Conservation (phyloP, 2,329 filamentous ascomycete species). For the Fusarium nisikadoi region DNA sequence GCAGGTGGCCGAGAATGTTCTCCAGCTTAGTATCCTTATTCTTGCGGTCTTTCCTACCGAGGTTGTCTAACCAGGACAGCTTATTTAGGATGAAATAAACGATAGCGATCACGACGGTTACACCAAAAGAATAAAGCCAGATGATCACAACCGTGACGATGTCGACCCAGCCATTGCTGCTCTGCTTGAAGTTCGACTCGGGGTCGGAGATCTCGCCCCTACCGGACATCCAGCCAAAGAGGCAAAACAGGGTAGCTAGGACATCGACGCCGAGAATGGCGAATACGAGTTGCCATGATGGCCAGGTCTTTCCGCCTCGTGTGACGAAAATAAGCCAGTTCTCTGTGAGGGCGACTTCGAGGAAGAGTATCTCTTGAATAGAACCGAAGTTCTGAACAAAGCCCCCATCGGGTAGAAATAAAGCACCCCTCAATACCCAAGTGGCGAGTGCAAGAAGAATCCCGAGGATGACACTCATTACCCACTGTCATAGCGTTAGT, state of each 20-base stretch:
- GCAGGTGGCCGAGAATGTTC: constrained; percentile 21
- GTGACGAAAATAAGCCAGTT: constrained; percentile 36
- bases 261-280: constrained; percentile 14
- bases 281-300: constrained; percentile 26
- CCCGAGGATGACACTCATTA: constrained; percentile 16
- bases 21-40: constrained; percentile 28
- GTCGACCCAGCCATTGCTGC: constrained; percentile 26
- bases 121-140: constrained; percentile 30
- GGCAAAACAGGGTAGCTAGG: neutral
- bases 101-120: constrained; percentile 25
- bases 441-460: constrained; percentile 4
- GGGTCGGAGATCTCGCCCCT: neutral
- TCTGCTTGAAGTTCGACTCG: constrained; percentile 10
- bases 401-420: constrained; percentile 3
- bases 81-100: constrained; percentile 30
- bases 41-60: constrained; percentile 19
- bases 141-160: constrained; percentile 23
- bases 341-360: constrained; percentile 24
- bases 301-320: constrained; percentile 24
- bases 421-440: neutral
- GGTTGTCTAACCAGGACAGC: constrained; percentile 24
- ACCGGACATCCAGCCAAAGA: constrained; percentile 23
- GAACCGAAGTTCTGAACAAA: constrained; percentile 20
- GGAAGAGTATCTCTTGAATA: constrained; percentile 18
- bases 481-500: neutral